These are phyloP conservation scores for Fusarium mexicanum DNA, from an alignment of 2,329 filamentous ascomycete species.

Conservation along the genomic window DNA sequence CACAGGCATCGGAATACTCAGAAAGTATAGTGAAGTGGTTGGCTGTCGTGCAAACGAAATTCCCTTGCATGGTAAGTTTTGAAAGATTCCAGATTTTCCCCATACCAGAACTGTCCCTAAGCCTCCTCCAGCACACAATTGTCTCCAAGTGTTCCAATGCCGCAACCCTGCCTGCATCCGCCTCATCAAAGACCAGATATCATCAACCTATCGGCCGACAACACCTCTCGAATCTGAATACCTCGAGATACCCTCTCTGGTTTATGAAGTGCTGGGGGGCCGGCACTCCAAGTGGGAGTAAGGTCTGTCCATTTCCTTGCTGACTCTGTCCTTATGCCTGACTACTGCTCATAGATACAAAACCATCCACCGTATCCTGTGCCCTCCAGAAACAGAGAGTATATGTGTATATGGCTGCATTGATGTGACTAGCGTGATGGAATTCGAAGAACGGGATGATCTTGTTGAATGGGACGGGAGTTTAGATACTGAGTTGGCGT, in stretches of 20 bases:
- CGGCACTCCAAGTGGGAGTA: constrained; percentile 17
- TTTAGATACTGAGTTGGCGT: not conserved
- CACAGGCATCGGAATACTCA: constrained; percentile 16
- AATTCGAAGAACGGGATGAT: constrained; percentile 17
- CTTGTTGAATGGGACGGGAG: not conserved
- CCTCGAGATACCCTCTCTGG: constrained; percentile 21
- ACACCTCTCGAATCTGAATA: constrained; percentile 6
- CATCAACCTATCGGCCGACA: constrained; percentile 10
- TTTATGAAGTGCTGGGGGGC: constrained; percentile 19
- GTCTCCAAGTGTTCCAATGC: constrained; percentile 14
- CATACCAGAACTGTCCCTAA: not conserved
- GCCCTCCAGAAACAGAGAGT: not conserved
- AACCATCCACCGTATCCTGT: constrained; percentile 8
- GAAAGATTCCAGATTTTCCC: not conserved
- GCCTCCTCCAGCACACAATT: not conserved
- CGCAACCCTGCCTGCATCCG: constrained; percentile 1
- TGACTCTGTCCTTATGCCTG: not conserved
- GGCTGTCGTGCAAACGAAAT: constrained; percentile 26
- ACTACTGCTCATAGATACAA: constrained; percentile 9
- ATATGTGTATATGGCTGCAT: not conserved
- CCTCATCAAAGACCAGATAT: not conserved
- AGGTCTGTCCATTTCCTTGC: not conserved
- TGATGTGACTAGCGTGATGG: constrained; percentile 15
- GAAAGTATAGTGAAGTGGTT: constrained; percentile 3
- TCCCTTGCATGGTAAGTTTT: constrained; percentile 21